phyloP scores from a whole-genome alignment of 2,329 filamentous ascomycete species.

The Exserohilum turcica region DNA sequence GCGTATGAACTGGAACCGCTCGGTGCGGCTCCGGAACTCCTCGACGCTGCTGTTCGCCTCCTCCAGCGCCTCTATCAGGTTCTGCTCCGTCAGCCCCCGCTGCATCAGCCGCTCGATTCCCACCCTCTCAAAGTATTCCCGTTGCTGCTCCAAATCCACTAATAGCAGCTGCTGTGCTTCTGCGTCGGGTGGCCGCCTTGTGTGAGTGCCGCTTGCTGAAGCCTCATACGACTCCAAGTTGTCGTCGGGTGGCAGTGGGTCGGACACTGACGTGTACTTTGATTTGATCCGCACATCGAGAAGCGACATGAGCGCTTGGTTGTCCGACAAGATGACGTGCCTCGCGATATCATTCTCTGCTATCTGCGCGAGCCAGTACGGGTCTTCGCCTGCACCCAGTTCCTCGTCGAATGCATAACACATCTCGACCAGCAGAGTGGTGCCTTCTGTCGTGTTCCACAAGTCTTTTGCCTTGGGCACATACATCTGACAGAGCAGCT shows the following conservation, averaged over 20 bases:
- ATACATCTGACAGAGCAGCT: slow-evolving; percentile 77
- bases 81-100: slow-evolving; percentile 24
- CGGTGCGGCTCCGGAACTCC: slow-evolving; percentile 37
- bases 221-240: slow-evolving; percentile 35
- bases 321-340: slow-evolving; percentile 78
- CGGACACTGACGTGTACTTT: slow-evolving; percentile 67
- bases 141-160: slow-evolving; percentile 31
- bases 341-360: slow-evolving; percentile 63
- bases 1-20: slow-evolving; percentile 28
- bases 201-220: not conserved
- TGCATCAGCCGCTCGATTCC: slow-evolving; percentile 28
- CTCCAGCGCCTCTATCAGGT: slow-evolving; percentile 26
- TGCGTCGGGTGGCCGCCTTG: slow-evolving; percentile 2
- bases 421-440: slow-evolving; percentile 70
- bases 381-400: slow-evolving; percentile 30
- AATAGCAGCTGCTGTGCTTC: slow-evolving; percentile 26
- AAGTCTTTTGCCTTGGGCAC: slow-evolving; percentile 76
- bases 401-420: slow-evolving; percentile 57
- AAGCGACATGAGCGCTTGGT: slow-evolving; percentile 70
- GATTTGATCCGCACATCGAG: slow-evolving; percentile 68
- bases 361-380: slow-evolving; percentile 41
- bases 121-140: slow-evolving; percentile 37
- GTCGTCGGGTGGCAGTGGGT: slow-evolving; percentile 75
- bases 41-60: slow-evolving; percentile 27
- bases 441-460: slow-evolving; percentile 80